Evolutionary conservation across 176 grass and related monocot species (phyloP).

Genomic region (Oryza officinalis): DNA sequence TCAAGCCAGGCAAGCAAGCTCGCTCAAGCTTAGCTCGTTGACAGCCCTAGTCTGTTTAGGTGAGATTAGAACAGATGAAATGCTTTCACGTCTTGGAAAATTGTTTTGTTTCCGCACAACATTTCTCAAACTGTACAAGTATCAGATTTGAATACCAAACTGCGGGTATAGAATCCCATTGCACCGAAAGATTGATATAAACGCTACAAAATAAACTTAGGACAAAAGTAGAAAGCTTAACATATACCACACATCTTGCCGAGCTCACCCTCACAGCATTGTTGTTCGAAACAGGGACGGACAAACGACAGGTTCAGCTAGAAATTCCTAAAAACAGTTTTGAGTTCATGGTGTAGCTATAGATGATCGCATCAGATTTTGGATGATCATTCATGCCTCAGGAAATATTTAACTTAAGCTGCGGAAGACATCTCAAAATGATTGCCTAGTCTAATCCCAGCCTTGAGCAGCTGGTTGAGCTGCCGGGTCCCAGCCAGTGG

Average conservation of each 20-base stretch:
- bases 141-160: background rate
- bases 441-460: slow-evolving; percentile 52
- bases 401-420: slow-evolving; percentile 34
- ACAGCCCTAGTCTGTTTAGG: too few species aligned
- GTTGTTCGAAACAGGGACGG: slow-evolving; percentile 9
- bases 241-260: slow-evolving; percentile 27
- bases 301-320: slow-evolving; percentile 28
- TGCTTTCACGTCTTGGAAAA: background rate
- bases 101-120: background rate
- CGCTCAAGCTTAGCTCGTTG: too few species aligned
- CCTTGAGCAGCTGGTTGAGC: slow-evolving; percentile 41
- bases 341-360: slow-evolving; percentile 21
- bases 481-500: slow-evolving; percentile 64
- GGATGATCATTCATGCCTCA: slow-evolving; percentile 17
- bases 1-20: too few species aligned
- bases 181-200: background rate
- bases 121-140: background rate
- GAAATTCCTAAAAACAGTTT: slow-evolving; percentile 22
- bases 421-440: background rate
- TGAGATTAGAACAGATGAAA: background rate
- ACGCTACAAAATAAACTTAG: background rate
- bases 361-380: background rate
- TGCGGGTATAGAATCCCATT: background rate
- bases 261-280: background rate
- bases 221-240: background rate